These are phyloP conservation scores for Allantophomopsis cytisporea DNA, from an alignment of 2,329 filamentous ascomycete genomes.

Conservation along the genomic window DNA sequence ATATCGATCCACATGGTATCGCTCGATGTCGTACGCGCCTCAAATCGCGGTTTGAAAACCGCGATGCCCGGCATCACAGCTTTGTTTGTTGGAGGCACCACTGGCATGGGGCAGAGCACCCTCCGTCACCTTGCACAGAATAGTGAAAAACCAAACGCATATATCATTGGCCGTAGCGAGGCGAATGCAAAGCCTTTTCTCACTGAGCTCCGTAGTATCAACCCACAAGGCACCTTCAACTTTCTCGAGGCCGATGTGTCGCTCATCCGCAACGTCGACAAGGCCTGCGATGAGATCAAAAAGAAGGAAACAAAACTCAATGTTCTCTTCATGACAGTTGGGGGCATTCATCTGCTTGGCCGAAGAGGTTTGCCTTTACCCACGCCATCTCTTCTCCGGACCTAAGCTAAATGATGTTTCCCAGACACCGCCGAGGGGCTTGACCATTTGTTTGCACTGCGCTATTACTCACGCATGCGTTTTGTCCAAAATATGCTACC, in stretches of 20 bases:
- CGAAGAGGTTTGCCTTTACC: too few species aligned
- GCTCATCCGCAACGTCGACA: not conserved
- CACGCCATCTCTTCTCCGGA: too few species aligned
- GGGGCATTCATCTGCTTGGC: not conserved
- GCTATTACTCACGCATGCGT: slow-evolving; percentile 17
- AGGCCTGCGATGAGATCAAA: not conserved
- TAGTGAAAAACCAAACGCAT: slow-evolving; percentile 26
- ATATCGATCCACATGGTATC: too few species aligned
- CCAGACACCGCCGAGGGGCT: slow-evolving; percentile 15
- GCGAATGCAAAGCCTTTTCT: slow-evolving; percentile 22
- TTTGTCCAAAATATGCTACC: slow-evolving; percentile 12
- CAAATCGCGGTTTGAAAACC: not conserved
- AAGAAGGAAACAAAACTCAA: not conserved
- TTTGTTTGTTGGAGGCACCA: slow-evolving; percentile 36
- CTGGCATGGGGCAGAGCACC: slow-evolving; percentile 32
- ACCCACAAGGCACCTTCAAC: slow-evolving; percentile 18
- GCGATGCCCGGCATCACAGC: slow-evolving; percentile 11
- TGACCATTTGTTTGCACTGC: slow-evolving; percentile 12
- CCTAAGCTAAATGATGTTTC: too few species aligned
- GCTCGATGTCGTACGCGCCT: too few species aligned
- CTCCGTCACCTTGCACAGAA: slow-evolving; percentile 27
- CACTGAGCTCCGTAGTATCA: slow-evolving; percentile 24
- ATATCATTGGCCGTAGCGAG: slow-evolving; percentile 30
- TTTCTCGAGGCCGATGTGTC: not conserved
- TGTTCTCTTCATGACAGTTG: not conserved